These are phyloP conservation scores for Malassezia equina DNA, from an alignment of 1,284 basidiomycete species.

Conservation along the genomic window DNA sequence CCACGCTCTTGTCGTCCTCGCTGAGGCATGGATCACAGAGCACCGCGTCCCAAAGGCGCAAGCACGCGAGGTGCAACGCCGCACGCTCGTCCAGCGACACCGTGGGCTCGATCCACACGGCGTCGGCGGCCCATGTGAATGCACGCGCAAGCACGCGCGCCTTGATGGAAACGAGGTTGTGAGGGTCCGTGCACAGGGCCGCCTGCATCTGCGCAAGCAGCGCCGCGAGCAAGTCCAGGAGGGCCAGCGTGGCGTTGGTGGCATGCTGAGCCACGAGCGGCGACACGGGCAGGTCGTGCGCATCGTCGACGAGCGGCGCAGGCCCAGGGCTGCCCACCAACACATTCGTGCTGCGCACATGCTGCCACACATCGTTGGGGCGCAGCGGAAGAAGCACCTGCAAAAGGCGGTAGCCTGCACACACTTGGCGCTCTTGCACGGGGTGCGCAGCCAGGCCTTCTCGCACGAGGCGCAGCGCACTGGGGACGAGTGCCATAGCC, in stretches of 20 bases:
- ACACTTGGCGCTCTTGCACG: slow-evolving; percentile 60
- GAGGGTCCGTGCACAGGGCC: slow-evolving; percentile 54
- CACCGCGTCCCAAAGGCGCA: slow-evolving; percentile 59
- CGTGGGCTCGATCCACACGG: slow-evolving; percentile 58
- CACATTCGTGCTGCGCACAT: slow-evolving; percentile 64
- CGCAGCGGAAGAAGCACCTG: slow-evolving; percentile 64
- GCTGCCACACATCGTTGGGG: slow-evolving; percentile 72
- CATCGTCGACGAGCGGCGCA: slow-evolving; percentile 16
- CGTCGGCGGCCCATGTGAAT: slow-evolving; percentile 64
- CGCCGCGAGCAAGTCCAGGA: slow-evolving; percentile 65
- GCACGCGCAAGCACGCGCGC: slow-evolving; percentile 70
- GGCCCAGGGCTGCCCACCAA: slow-evolving; percentile 57
- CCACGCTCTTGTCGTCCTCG: slow-evolving; percentile 12
- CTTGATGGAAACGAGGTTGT: slow-evolving; percentile 59
- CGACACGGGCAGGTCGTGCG: slow-evolving; percentile 7
- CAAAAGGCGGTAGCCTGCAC: slow-evolving; percentile 68
- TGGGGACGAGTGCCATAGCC: slow-evolving; percentile 55
- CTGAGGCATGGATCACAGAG: slow-evolving; percentile 52
- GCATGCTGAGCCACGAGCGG: slow-evolving; percentile 4
- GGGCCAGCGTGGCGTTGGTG: slow-evolving; percentile 66
- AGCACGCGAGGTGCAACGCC: slow-evolving; percentile 65
- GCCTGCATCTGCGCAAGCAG: slow-evolving; percentile 64
- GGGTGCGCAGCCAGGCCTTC: slow-evolving; percentile 59
- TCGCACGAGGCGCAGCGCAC: slow-evolving; percentile 72
- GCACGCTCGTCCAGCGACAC: slow-evolving; percentile 58